Evolutionary conservation across 768 basidiomycete genomes (phyloP).

Genomic region (Amanita jacksonii): DNA sequence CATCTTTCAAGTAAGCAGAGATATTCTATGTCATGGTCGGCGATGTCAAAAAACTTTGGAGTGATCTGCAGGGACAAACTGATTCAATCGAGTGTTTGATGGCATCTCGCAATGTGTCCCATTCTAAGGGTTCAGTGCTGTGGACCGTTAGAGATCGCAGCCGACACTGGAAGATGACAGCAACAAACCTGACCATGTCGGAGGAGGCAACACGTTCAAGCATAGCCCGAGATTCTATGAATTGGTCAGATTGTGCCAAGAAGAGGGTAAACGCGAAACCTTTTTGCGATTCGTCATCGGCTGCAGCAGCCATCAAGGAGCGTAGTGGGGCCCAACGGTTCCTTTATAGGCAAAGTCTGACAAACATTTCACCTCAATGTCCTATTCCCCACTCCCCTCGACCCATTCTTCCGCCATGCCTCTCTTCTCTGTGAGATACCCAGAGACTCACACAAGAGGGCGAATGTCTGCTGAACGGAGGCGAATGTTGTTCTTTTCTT

Average conservation of each 20-base stretch:
- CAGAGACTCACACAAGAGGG: constrained; percentile 12
- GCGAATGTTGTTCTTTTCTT: constrained; percentile 44
- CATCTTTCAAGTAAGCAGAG: constrained; percentile 34
- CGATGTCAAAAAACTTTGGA: too few relatives aligned
- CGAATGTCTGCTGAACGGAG: constrained; percentile 24
- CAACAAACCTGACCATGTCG: constrained; percentile 55
- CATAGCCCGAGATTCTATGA: constrained; percentile 45
- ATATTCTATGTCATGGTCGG: constrained; percentile 32
- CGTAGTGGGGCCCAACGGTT: not conserved
- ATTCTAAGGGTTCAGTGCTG: constrained; percentile 43
- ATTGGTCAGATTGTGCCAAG: constrained; percentile 2
- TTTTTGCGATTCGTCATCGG: constrained; percentile 39
- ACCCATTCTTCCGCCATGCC: constrained; percentile 16
- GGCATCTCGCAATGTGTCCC: constrained; percentile 57
- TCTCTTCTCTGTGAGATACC: constrained; percentile 17
- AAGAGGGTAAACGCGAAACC: constrained; percentile 25
- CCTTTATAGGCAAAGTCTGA: not conserved
- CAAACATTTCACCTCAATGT: constrained; percentile 21
- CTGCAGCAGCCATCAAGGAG: too few relatives aligned
- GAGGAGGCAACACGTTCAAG: constrained; percentile 56
- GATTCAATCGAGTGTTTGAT: constrained; percentile 65
- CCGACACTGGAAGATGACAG: too few relatives aligned
- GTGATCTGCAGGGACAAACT: too few relatives aligned
- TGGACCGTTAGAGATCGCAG: too few relatives aligned
- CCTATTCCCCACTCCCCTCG: constrained; percentile 21